Evolutionary conservation across 148 eudicot species (phyloP), one percentile per base, ranked within the genome.

Genomic region (Fagopyrum tataricum): DNA sequence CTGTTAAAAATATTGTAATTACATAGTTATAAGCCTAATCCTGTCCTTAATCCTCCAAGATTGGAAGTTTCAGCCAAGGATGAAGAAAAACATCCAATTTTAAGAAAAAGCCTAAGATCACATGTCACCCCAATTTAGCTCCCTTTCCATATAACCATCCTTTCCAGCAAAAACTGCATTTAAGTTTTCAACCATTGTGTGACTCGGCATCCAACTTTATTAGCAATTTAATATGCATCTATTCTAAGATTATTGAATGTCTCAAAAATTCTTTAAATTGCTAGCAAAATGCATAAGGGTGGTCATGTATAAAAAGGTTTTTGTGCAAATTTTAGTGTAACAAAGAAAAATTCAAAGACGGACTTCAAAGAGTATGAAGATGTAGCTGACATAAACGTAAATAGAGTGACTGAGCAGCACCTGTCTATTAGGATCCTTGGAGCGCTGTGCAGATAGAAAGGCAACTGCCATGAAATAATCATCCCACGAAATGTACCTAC

Each of bases 391-490:
- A 37, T 31, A 44, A 44, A 67, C 8, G 47, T 7, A 67, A 67
- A 0, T n/a, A 56, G 44, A 20, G n/a, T 58, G 14, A 4, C 13
- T 64, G 43, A 71, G 40, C 67, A 26, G 70, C 37, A 93, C 98
- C 96, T 93, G 98, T 73, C 98, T 86, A 76, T 91, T 89, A 41
- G 95, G 98, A 85, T 93, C 98, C 81, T 93, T 93, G 61, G 98
- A 93, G 67, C 98, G 87, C 81, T 90, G 86, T 70, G 98, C 95
- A n/a, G 98, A 93, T 14, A 93, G 82, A 73, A 93, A 93, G 46
- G 95, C 98, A 80, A 91, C 86, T 2, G 98, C 92, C 98, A 93
- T 91, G 70, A 93, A 93, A 83, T 91, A 93, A 62, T 93, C 98
- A 74, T 91, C 98, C 98, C 98, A 91, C 13, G 98, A 83, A 52